Base-by-base conservation (phyloP, 2,329 filamentous ascomycete species). In the Cryphonectria parasitica region DNA sequence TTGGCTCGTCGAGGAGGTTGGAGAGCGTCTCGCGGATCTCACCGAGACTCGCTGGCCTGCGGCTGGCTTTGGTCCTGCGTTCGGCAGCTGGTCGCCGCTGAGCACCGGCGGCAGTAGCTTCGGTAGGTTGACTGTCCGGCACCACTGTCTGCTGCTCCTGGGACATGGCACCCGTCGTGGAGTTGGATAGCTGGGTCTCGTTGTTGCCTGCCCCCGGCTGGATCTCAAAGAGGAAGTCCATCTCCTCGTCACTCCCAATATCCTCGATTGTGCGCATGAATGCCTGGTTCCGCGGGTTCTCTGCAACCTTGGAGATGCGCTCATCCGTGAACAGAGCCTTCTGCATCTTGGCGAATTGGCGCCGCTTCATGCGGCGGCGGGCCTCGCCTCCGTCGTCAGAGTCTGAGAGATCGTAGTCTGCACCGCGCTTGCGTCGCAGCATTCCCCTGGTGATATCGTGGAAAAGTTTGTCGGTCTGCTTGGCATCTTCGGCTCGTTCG, bases 231-330 rank as follows among this genome's bases (percentile, higher is more conserved):
- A 94, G 81, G 76, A 97, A 91, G 74, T 95, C 92, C 80, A 92
- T 88, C 68, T 94, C 91, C 68, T 96, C 91, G 62, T 93, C 92
- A 75, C 86, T 85, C 70, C 91, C 92, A 65, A 88, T 88, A 77
- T 98, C 95, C 76, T 97, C 94, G 67, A 99, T 92, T 8, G 94
- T 94, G 74, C 90, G 90, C 75, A 99, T 86, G 83, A 99, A 99
- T 0, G 96, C 96, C 72, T 92, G 88, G 78, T 94, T 95, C 78
- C 95, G 95, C 2, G 93, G 93, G 76, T 97, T 94, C 78, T 94
- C 90, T 45, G 93, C 94, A 73, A 98, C 93, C 80, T 95, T 95
- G 78, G 92, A 93, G 75, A 99, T 89, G 52, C 94, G 93, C 79
- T 97, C 95, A 77, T 98, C 95, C 34, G 92, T 87, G 63, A 97